A percentile compares a stretch with the other conserved stretches of the same genome.
These are phyloP conservation scores for Lachnellula willkommii DNA, from an alignment of 2,329 filamentous ascomycete genomes.

Conservation along the genomic window DNA sequence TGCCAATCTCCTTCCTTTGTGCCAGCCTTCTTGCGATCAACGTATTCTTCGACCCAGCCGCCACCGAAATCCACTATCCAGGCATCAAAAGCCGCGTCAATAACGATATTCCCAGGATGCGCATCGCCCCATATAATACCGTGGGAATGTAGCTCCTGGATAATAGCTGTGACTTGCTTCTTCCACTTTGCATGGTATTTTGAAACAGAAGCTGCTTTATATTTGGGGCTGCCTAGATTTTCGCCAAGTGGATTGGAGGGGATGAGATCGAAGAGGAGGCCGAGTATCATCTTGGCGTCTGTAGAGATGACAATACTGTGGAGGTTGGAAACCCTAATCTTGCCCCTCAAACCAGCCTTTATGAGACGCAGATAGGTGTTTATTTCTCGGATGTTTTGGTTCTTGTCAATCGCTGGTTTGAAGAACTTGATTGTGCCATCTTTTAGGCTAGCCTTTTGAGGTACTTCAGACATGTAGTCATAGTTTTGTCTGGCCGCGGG, in stretches of 20 bases:
- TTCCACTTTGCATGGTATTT: neutral
- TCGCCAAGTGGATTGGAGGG: constrained; percentile 5
- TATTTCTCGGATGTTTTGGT: constrained; percentile 9
- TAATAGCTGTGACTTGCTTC: neutral
- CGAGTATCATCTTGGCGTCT: constrained; percentile 13
- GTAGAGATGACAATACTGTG: constrained; percentile 9
- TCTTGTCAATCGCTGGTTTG: constrained; percentile 9
- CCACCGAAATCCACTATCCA: constrained; percentile 27
- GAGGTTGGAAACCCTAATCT: constrained; percentile 9
- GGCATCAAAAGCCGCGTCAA: constrained; percentile 17
- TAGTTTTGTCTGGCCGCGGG: neutral
- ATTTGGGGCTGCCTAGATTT: constrained; percentile 4
- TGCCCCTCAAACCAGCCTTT: constrained; percentile 5
- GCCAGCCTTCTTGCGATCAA: constrained; percentile 16
- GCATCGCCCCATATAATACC: constrained; percentile 24
- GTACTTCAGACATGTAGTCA: constrained; percentile 11
- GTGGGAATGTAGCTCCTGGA: constrained; percentile 13
- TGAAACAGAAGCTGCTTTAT: neutral
- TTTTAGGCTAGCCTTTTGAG: constrained; percentile 5
- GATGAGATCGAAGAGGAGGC: constrained; percentile 13
- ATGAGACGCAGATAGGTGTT: constrained; percentile 9
- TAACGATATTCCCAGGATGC: constrained; percentile 22
- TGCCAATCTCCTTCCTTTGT: constrained; percentile 23
- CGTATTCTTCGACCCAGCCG: constrained; percentile 17
- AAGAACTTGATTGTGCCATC: constrained; percentile 11